Percentiles rank a stretch among this genome's conserved stretches.
Evolutionary conservation across 2,329 filamentous ascomycete species (phyloP).

Genomic region (Xylariaceae sp.): DNA sequence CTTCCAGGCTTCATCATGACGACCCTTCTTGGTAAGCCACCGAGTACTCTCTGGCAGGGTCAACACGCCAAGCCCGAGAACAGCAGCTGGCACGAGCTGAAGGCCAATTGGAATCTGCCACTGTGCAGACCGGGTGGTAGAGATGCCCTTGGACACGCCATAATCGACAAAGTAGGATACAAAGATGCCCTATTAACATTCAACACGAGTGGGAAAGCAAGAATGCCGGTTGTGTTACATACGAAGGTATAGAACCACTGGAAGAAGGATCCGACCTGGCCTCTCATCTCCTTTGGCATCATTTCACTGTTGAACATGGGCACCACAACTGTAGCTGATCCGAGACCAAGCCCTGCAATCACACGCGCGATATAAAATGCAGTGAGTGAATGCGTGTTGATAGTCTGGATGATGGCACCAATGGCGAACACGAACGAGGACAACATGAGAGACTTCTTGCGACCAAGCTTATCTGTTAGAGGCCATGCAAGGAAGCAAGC

Average conservation of each 20-base stretch:
- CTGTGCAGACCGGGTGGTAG: conserved; percentile 46
- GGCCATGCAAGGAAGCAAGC: conserved; percentile 44
- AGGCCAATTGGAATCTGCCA: conserved; percentile 63
- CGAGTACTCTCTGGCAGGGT: conserved; percentile 55
- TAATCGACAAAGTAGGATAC: conserved; percentile 61
- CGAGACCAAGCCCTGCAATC: conserved; percentile 41
- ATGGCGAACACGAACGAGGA: conserved; percentile 51
- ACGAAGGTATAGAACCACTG: conserved; percentile 53
- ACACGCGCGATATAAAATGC: conserved; percentile 43
- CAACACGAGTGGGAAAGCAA: neutral
- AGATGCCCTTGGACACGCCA: conserved; percentile 45
- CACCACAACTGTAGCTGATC: conserved; percentile 44
- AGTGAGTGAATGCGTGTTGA: conserved; percentile 47
- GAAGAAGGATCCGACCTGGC: conserved; percentile 56
- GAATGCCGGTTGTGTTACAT: neutral
- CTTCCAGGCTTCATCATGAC: conserved; percentile 51
- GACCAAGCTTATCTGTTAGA: conserved; percentile 39
- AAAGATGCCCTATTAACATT: conserved; percentile 48
- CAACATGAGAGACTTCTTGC: conserved; percentile 42
- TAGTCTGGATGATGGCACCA: conserved; percentile 50
- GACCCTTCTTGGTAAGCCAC: conserved; percentile 56
- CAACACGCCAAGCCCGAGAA: conserved; percentile 55
- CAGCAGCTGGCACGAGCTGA: conserved; percentile 53
- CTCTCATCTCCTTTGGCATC: conserved; percentile 51
- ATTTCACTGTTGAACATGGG: conserved; percentile 50